A percentile compares a stretch with the other conserved stretches of the same genome.
phyloP scores from a whole-genome alignment of 2,329 filamentous ascomycete species.

The Penicillium sumatraense region DNA sequence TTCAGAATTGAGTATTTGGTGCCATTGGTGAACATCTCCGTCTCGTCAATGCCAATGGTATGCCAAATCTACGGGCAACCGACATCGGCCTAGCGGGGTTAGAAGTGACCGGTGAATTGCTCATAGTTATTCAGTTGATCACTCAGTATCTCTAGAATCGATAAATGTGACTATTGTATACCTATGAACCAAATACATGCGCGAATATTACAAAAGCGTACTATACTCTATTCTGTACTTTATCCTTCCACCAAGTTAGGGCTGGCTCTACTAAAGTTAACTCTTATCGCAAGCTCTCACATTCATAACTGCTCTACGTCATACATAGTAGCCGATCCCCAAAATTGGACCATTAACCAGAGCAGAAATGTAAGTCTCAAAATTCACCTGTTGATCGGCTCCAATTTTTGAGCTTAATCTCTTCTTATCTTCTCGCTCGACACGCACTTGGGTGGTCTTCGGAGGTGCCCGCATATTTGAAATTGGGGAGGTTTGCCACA shows the following conservation, averaged over 20 bases:
- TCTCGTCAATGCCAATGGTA: not conserved
- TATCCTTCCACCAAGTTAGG: not conserved
- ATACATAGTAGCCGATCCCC: not conserved
- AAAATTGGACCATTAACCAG: not conserved
- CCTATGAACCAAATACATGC: too few species aligned
- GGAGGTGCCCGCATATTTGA: not conserved
- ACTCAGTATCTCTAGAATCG: not conserved
- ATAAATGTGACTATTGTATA: too few species aligned
- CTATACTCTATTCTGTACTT: not conserved
- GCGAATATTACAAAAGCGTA: too few species aligned
- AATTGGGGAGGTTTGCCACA: not conserved
- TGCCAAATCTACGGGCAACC: slow-evolving; percentile 5
- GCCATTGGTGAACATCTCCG: not conserved
- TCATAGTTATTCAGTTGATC: not conserved
- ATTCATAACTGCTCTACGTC: not conserved
- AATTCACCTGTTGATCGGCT: not conserved
- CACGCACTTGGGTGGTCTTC: not conserved
- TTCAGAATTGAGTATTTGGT: not conserved
- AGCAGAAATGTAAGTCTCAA: not conserved
- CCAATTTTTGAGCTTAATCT: not conserved
- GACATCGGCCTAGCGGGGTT: slow-evolving; percentile 19
- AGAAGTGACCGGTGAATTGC: slow-evolving; percentile 7
- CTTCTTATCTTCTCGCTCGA: not conserved
- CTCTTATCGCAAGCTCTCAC: too few species aligned
- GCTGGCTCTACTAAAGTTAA: too few species aligned